phyloP scores from a whole-genome alignment of 176 grass and related monocot species.

The Tillandsia fasciculata region DNA sequence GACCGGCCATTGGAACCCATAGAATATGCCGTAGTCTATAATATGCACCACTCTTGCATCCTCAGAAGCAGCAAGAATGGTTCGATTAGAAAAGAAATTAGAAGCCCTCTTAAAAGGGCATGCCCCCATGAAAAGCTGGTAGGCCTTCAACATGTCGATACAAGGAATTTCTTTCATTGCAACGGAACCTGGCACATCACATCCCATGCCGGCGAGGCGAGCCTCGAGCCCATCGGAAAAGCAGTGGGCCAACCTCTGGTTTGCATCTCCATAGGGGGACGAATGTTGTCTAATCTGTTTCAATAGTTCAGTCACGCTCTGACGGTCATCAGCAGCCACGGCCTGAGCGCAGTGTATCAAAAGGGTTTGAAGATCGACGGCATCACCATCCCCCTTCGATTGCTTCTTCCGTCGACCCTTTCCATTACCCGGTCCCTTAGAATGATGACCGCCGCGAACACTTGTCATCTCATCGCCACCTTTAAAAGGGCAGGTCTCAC shows the following conservation, averaged over 20 bases:
- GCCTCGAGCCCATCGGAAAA: conserved; percentile 3
- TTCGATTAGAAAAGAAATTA: not conserved
- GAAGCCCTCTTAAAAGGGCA: conserved; percentile 17
- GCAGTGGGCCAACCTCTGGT: conserved; percentile 10
- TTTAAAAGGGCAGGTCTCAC: conserved; percentile 2
- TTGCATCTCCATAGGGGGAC: conserved; percentile 6
- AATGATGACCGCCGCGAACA: conserved; percentile 1
- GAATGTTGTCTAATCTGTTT: conserved; percentile 6
- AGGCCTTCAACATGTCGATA: conserved; percentile 22
- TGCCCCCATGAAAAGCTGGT: conserved; percentile 20
- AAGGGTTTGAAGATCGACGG: no score
- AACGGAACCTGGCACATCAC: conserved; percentile 23
- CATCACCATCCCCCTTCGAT: no score
- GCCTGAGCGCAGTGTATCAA: no score
- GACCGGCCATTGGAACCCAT: conserved; percentile 34
- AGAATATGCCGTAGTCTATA: conserved; percentile 21
- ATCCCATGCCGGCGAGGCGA: not conserved
- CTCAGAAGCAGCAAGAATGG: conserved; percentile 9
- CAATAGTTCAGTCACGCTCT: not conserved
- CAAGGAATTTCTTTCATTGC: conserved; percentile 15
- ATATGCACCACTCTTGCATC: conserved; percentile 29
- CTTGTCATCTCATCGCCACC: no score
- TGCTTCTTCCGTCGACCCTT: conserved; percentile 27
- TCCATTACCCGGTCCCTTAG: conserved; percentile 28
- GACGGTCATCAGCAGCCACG: no score